phyloP scores from a whole-genome alignment of 2,329 filamentous ascomycete genomes.

The Cryphonectria parasitica region DNA sequence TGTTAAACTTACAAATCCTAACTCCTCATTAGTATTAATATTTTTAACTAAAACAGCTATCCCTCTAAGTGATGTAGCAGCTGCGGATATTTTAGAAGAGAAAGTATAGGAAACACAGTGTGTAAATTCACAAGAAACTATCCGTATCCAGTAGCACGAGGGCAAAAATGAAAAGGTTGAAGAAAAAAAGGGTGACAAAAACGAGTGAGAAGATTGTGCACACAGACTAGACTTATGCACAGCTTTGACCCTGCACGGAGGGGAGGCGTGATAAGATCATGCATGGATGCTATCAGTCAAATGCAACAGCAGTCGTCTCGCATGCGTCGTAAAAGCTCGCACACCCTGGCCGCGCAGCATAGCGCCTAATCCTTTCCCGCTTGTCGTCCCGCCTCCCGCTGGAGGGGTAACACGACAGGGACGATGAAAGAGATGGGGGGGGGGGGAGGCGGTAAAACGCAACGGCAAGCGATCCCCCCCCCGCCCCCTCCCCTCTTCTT shows the following conservation, averaged over 20 bases:
- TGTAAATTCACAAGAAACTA: background rate
- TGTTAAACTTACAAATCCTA: conserved; percentile 7
- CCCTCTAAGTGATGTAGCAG: background rate
- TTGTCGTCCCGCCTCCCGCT: background rate
- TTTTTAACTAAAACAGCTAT: background rate
- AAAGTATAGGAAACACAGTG: background rate
- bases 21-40: conserved; percentile 2
- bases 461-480: background rate
- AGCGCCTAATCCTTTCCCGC: conserved; percentile 4
- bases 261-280: conserved; percentile 11
- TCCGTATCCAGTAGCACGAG: background rate
- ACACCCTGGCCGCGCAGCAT: background rate
- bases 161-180: background rate
- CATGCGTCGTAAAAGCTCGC: background rate
- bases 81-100: conserved; percentile 3
- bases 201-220: background rate
- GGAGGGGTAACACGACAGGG: conserved; percentile 4
- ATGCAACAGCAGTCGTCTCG: background rate
- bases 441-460: background rate
- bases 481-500: background rate
- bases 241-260: background rate
- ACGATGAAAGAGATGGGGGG: too few relatives aligned
- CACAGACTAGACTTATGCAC: background rate
- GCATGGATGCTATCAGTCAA: background rate
- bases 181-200: background rate